Evolutionary conservation across 805 yeast species (phyloP), one percentile per base, ranked within the genome.

Genomic region (Hanseniaspora pseudoguilliermondii): DNA sequence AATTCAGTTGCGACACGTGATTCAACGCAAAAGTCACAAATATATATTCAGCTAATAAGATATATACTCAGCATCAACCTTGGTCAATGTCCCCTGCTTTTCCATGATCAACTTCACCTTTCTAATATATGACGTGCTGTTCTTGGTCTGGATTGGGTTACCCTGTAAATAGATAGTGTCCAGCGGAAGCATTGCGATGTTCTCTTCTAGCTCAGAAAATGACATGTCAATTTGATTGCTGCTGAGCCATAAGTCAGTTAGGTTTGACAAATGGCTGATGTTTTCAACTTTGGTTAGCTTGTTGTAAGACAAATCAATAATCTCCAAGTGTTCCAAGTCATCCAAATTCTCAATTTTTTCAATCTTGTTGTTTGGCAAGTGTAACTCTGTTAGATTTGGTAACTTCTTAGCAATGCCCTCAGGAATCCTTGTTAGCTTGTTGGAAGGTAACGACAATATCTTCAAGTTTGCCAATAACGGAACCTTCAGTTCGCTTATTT

Each of bases 231-330:
- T 67, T 62, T 78, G 68, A 68, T 91, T 93, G 63, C 80, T 79
- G 0, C 96, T 85, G 27, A 95, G 88, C 98, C 99, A 93, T 54
- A 93, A 73, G 68, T 93, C 99, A 9, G 96, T 89, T 57, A 93
- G 73, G n/a, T 82, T 64, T 0, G 61, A 67, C 57, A 93, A 75
- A 61, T 85, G 93, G 0, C 73, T 69, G 54, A 93, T 61, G 60
- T 84, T 82, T 57, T 80, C 82, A 43, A 93, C 69, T 51, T 77
- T 75, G 3, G 75, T 61, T 41, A 93, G 75, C 57, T 73, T 73
- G 67, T 93, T 93, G 2, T 86, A 79, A 0, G 97, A 84, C 21
- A 93, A 76, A 66, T 93, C 99, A 58, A 93, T 67, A 0, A 85
- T 84, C 10, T 75, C 78, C 54, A 93, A 73, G 50, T 86, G 84